phyloP scores from a whole-genome alignment of 148 eudicot species.

The Dianthus caryophyllus region DNA sequence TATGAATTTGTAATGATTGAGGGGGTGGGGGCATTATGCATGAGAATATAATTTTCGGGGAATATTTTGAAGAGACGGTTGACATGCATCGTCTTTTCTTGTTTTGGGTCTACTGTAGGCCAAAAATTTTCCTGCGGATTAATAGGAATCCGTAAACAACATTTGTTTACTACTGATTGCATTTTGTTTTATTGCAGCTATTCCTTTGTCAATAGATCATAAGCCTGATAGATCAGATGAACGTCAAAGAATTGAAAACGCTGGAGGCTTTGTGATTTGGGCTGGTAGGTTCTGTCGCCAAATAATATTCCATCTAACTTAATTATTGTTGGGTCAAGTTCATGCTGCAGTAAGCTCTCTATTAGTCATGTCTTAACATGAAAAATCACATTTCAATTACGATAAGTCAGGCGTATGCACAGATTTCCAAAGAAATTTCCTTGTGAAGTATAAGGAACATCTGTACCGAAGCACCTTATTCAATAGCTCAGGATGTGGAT shows the following conservation, averaged over 20 bases:
- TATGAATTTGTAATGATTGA: background rate
- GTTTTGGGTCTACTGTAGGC: background rate
- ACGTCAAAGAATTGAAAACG: slow-evolving; percentile 70
- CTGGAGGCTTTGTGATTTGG: slow-evolving; percentile 77
- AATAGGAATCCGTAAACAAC: background rate
- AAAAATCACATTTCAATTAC: background rate
- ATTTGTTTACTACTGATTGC: background rate
- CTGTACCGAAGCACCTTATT: background rate
- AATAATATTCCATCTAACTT: background rate
- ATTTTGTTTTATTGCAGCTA: slow-evolving; percentile 39
- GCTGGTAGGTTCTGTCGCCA: slow-evolving; percentile 40
- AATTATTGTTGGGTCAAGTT: background rate
- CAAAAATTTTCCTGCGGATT: background rate
- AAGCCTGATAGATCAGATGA: slow-evolving; percentile 79
- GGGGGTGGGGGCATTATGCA: background rate
- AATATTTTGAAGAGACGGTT: background rate
- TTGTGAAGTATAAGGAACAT: background rate
- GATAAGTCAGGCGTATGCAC: background rate
- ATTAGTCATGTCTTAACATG: background rate
- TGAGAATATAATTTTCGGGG: background rate
- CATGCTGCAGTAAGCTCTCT: background rate
- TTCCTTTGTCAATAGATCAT: slow-evolving; percentile 69
- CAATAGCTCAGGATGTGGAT: background rate
- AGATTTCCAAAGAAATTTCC: background rate
- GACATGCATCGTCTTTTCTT: background rate